A percentile compares a stretch with the other conserved stretches of the same genome.
These are phyloP conservation scores for Verticillium nubilum DNA, from an alignment of 2,329 filamentous ascomycete species.

Conservation along the genomic window DNA sequence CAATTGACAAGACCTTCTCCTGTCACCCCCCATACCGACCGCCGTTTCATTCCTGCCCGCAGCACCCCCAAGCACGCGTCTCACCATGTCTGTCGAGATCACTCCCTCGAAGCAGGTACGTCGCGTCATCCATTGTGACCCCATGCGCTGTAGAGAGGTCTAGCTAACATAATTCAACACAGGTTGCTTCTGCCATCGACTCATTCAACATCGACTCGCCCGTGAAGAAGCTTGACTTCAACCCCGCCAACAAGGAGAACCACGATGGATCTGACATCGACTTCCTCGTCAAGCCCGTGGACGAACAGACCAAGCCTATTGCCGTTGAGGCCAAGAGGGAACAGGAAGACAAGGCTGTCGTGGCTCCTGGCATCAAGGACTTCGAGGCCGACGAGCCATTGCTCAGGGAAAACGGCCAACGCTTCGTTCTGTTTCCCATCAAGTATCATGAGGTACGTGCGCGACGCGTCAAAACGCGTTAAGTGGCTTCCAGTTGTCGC, in stretches of 20 bases:
- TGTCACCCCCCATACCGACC: not conserved
- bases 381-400: constrained; percentile 83
- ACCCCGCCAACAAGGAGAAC: constrained; percentile 76
- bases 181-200: constrained; percentile 85
- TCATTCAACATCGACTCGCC: constrained; percentile 90
- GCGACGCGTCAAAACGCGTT: constrained; percentile 58
- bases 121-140: not conserved
- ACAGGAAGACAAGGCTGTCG: constrained; percentile 30
- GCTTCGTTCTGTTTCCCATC: constrained; percentile 97
- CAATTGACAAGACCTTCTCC: constrained; percentile 4
- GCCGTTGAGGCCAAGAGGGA: constrained; percentile 40
- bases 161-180: constrained; percentile 24
- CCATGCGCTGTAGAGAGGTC: not conserved
- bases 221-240: constrained; percentile 82
- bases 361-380: constrained; percentile 51
- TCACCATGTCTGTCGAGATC: constrained; percentile 70
- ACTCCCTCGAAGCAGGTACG: constrained; percentile 49
- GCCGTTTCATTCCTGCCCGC: constrained; percentile 4
- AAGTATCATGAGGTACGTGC: constrained; percentile 94
- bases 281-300: constrained; percentile 46
- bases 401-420: constrained; percentile 89
- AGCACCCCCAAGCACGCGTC: not conserved
- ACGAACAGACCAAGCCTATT: constrained; percentile 53
- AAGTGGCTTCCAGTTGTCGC: constrained; percentile 40
- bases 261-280: constrained; percentile 38